Percentiles rank a stretch among this genome's conserved stretches.
Conservation (phyloP, 495 filamentous ascomycete species). For the Parathielavia hyrcaniae region DNA sequence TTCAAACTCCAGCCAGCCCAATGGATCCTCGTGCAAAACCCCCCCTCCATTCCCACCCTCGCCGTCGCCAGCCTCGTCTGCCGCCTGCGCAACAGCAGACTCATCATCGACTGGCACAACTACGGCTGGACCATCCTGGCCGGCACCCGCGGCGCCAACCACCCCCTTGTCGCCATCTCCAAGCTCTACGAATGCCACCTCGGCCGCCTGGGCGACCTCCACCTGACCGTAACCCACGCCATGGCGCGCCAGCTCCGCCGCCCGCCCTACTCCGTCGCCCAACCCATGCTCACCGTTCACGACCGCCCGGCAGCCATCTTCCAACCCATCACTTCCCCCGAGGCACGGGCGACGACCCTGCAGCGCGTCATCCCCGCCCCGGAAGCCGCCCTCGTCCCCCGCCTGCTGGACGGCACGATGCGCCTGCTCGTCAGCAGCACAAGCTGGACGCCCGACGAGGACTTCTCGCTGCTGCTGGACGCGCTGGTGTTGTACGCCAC, state of each 20-base stretch:
- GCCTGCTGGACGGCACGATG: conserved; percentile 50
- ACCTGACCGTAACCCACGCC: conserved; percentile 82
- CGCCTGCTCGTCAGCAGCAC: conserved; percentile 81
- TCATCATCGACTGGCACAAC: conserved; percentile 98
- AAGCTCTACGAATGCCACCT: conserved; percentile 69
- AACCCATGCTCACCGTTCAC: conserved; percentile 67
- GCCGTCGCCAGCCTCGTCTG: conserved; percentile 65
- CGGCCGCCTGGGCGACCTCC: conserved; percentile 59
- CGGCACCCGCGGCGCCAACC: conserved; percentile 54
- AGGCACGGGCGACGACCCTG: conserved; percentile 54
- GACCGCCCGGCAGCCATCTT: conserved; percentile 84
- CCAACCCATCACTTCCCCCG: conserved; percentile 51
- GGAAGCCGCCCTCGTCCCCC: conserved; percentile 48
- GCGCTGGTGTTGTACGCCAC: conserved; percentile 65
- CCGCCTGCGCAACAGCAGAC: conserved; percentile 68
- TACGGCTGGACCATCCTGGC: conserved; percentile 95
- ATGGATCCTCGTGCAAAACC: conserved; percentile 91
- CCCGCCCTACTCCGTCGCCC: conserved; percentile 53
- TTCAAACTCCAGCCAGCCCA: conserved; percentile 64
- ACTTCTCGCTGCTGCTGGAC: conserved; percentile 84
- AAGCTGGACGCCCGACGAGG: conserved; percentile 95
- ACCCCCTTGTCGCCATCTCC: conserved; percentile 71
- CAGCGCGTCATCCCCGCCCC: conserved; percentile 42
- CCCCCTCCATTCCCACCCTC: conserved; percentile 88
- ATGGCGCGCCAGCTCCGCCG: conserved; percentile 69